A percentile compares a stretch with the other conserved stretches of the same genome.
Conservation (phyloP, 2,329 filamentous ascomycete species). For the Penicillium sp. region DNA sequence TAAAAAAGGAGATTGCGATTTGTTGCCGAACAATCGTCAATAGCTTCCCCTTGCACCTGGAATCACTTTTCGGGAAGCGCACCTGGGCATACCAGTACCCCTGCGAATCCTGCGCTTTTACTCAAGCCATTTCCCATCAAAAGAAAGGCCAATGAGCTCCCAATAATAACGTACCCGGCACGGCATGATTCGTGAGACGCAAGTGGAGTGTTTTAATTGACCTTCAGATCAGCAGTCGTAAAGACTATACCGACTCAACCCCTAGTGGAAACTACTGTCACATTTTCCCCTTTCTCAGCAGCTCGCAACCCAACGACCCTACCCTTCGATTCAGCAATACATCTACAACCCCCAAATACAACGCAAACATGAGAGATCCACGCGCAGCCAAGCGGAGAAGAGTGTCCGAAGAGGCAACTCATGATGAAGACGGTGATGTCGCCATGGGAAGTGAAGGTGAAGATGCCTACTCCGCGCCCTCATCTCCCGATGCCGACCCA, state of each 20-base stretch:
- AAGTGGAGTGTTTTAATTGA: neutral
- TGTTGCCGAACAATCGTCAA: conserved; percentile 21
- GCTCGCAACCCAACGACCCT: neutral
- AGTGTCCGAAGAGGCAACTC: conserved; percentile 27
- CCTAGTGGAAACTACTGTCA: neutral
- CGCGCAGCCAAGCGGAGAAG: conserved; percentile 38
- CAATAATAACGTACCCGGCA: neutral
- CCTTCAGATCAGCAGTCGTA: neutral
- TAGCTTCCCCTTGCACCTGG: conserved; percentile 9
- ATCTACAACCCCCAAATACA: neutral
- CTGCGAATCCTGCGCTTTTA: neutral
- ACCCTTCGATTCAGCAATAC: neutral
- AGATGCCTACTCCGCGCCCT: conserved; percentile 12
- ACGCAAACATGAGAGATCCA: conserved; percentile 32
- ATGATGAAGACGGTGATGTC: conserved; percentile 34
- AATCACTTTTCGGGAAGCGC: neutral
- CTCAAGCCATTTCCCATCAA: neutral
- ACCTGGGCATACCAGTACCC: neutral
- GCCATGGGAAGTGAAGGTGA: conserved; percentile 27
- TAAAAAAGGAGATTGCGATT: conserved; percentile 18
- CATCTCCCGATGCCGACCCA: conserved; percentile 15
- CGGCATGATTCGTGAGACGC: neutral
- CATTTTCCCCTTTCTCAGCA: neutral
- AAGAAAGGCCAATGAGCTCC: neutral
- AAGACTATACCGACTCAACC: neutral